Percentiles rank a stretch among this genome's conserved stretches.
phyloP scores from a whole-genome alignment of 768 basidiomycete genomes.

The Psilocybe azurescens region DNA sequence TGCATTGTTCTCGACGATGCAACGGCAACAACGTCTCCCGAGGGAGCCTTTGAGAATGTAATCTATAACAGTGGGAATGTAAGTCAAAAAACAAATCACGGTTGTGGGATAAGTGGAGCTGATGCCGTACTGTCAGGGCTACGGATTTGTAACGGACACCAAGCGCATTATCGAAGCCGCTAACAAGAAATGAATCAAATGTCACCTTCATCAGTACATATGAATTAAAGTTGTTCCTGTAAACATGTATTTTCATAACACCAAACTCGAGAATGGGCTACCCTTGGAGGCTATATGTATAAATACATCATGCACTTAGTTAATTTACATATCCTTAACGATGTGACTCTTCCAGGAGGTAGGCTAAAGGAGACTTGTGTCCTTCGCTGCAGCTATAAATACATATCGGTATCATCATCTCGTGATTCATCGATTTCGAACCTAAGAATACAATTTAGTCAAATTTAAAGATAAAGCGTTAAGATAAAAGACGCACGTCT shows the following conservation, averaged over 20 bases:
- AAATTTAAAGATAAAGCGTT: background rate
- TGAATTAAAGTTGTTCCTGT: conserved; percentile 3
- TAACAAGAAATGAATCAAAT: conserved; percentile 13
- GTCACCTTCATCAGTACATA: background rate
- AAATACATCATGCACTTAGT: conserved; percentile 10
- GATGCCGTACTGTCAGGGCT: conserved; percentile 39
- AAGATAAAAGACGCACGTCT: conserved; percentile 35
- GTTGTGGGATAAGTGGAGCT: conserved; percentile 11
- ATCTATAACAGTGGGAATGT: conserved; percentile 62
- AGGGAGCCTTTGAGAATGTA: conserved; percentile 60
- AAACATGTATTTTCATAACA: conserved; percentile 12
- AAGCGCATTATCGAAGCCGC: conserved; percentile 32
- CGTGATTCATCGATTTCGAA: conserved; percentile 18
- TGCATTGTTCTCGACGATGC: conserved; percentile 61
- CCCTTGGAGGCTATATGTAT: conserved; percentile 4
- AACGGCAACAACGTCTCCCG: conserved; percentile 67
- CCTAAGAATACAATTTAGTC: conserved; percentile 12
- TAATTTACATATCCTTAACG: conserved; percentile 11
- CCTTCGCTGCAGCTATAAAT: conserved; percentile 19
- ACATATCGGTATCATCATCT: conserved; percentile 16
- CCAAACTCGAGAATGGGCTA: conserved; percentile 1
- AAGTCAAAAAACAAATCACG: conserved; percentile 28
- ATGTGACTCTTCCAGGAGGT: conserved; percentile 3
- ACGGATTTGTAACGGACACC: conserved; percentile 55
- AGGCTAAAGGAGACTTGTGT: conserved; percentile 1